These are phyloP conservation scores for Vitis hybrid DNA, from an alignment of 177 flowering plant species.

Conservation along the genomic window DNA sequence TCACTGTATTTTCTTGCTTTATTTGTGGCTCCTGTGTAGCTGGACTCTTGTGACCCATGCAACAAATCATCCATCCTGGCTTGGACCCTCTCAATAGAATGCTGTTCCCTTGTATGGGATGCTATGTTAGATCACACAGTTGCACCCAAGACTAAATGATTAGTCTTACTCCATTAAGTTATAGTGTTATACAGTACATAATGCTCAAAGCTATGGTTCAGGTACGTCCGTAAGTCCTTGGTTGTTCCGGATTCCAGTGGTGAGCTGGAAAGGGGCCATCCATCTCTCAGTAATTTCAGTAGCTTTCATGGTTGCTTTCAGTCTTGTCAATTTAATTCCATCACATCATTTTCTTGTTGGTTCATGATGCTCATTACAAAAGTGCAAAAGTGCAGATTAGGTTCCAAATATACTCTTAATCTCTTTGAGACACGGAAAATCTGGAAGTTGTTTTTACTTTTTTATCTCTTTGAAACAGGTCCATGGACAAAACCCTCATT, in stretches of 20 bases:
- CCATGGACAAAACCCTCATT: no score
- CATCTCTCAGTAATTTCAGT: not conserved
- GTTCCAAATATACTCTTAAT: no score
- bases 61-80: slow-evolving; percentile 25
- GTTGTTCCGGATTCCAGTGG: not conserved
- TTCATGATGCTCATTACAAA: no score
- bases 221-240: slow-evolving; percentile 30
- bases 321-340: not conserved
- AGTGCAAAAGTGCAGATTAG: no score
- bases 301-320: not conserved
- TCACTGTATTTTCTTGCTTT: no score
- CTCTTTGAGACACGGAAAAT: no score
- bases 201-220: slow-evolving; percentile 7
- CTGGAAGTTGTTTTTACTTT: no score
- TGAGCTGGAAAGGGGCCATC: slow-evolving; percentile 30
- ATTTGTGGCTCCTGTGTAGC: not conserved
- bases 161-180: not conserved
- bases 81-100: slow-evolving; percentile 19
- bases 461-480: no score
- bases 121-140: not conserved
- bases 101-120: slow-evolving; percentile 13
- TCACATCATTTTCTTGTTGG: no score
- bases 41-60: not conserved
- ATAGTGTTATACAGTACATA: slow-evolving; percentile 15
- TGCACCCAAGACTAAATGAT: slow-evolving; percentile 7